Percentiles rank a stretch among this genome's conserved stretches.
Conservation (phyloP, 1,284 basidiomycete species). For the Pseudomicrostroma phylloplanum region DNA sequence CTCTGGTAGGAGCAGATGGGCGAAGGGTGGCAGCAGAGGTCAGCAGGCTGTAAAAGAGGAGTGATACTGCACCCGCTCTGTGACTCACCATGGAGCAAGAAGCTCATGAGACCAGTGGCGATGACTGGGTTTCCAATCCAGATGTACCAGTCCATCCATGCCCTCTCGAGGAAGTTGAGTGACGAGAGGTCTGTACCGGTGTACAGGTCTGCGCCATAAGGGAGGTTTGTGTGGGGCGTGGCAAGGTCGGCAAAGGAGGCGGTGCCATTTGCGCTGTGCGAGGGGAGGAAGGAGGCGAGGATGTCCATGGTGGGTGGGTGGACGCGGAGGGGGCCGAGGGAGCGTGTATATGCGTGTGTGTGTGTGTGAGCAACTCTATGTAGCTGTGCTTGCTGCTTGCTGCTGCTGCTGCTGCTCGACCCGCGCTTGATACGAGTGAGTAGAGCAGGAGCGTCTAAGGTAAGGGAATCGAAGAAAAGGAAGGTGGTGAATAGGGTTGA, state of each 20-base stretch:
- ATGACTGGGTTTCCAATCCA: slow-evolving; percentile 71
- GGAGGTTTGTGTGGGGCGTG: neutral
- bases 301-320: neutral
- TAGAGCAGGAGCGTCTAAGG: too few relatives aligned
- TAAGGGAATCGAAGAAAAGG: too few relatives aligned
- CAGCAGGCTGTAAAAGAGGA: neutral
- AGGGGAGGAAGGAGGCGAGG: neutral
- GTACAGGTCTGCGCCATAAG: slow-evolving; percentile 37
- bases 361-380: too few relatives aligned
- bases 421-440: too few relatives aligned
- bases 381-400: too few relatives aligned
- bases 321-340: too few relatives aligned
- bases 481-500: too few relatives aligned
- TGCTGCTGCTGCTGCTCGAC: too few relatives aligned
- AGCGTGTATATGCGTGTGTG: too few relatives aligned
- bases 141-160: slow-evolving; percentile 53
- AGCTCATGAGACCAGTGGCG: slow-evolving; percentile 89
- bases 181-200: slow-evolving; percentile 28
- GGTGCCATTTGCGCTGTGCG: neutral
- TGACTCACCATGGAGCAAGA: slow-evolving; percentile 73
- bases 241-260: neutral
- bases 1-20: slow-evolving; percentile 52
- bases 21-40: neutral
- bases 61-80: neutral
- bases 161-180: slow-evolving; percentile 38